Conservation (phyloP, 73 alveolate species). For the Paramecium pentaurelia region DNA sequence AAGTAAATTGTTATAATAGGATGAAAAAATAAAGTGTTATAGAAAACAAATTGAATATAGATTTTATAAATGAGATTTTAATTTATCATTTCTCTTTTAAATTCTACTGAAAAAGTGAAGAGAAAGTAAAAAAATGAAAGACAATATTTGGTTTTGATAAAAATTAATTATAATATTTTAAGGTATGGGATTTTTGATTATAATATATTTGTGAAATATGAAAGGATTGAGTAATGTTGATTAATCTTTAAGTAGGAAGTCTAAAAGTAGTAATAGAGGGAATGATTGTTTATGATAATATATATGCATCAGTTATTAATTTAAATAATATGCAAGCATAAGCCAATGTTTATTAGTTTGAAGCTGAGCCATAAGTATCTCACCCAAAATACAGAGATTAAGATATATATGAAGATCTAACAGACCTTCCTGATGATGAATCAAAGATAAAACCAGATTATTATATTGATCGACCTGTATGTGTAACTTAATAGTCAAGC, state of each 20-base stretch:
- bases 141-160: background rate
- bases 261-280: background rate
- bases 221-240: background rate
- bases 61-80: background rate
- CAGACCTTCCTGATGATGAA: slow-evolving; percentile 68
- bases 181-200: background rate
- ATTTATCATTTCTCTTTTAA: too few relatives aligned
- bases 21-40: too few relatives aligned
- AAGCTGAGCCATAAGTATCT: slow-evolving; percentile 38
- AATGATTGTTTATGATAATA: background rate
- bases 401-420: slow-evolving; percentile 32
- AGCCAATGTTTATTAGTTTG: slow-evolving; percentile 21
- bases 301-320: slow-evolving; percentile 40
- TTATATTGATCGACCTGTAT: slow-evolving; percentile 85
- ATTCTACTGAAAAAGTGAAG: background rate
- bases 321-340: background rate
- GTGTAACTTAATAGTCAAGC: slow-evolving; percentile 40
- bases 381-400: slow-evolving; percentile 43
- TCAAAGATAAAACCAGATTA: slow-evolving; percentile 88
- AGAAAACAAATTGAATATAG: too few relatives aligned
- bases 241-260: background rate
- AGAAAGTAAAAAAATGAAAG: background rate
- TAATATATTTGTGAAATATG: background rate
- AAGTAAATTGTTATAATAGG: too few relatives aligned
- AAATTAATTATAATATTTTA: background rate